Conservation (phyloP, 345 rosid species). For the Raphanus raphanistrum region DNA sequence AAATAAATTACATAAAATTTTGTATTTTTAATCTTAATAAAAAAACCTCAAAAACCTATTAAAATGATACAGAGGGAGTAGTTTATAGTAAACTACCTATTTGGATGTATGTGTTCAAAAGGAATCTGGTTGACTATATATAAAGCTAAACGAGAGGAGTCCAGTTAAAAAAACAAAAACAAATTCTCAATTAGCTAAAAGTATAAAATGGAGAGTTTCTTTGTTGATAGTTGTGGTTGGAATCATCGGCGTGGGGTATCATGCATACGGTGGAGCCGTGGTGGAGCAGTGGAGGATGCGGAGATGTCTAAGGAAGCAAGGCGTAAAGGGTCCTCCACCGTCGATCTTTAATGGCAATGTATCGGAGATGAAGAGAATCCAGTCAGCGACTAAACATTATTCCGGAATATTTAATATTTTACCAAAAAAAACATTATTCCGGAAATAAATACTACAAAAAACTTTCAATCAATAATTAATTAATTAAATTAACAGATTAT, state of each 20-base stretch:
- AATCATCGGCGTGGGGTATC: background rate
- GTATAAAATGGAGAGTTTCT: background rate
- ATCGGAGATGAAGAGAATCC: background rate
- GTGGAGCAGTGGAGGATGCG: background rate
- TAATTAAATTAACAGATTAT: too few relatives aligned
- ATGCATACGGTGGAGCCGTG: background rate
- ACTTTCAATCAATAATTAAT: too few relatives aligned
- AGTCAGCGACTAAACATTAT: background rate
- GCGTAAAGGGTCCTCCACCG: background rate
- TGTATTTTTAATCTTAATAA: too few relatives aligned
- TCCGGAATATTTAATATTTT: too few relatives aligned
- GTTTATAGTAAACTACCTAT: background rate
- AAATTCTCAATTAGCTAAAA: background rate
- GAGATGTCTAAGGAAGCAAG: background rate
- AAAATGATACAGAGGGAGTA: too few relatives aligned
- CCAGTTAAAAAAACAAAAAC: background rate
- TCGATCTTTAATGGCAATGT: background rate
- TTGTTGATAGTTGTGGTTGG: background rate
- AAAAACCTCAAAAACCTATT: too few relatives aligned
- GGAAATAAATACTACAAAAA: too few relatives aligned
- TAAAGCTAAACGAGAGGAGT: background rate
- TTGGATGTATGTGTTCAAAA: background rate
- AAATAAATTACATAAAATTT: too few relatives aligned
- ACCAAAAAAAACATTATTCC: too few relatives aligned
- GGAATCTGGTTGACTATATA: background rate